A percentile compares a stretch with the other conserved stretches of the same genome.
Evolutionary conservation across 352 stramenopile genomes (phyloP).

Genomic region (Pythium utonaiense): DNA sequence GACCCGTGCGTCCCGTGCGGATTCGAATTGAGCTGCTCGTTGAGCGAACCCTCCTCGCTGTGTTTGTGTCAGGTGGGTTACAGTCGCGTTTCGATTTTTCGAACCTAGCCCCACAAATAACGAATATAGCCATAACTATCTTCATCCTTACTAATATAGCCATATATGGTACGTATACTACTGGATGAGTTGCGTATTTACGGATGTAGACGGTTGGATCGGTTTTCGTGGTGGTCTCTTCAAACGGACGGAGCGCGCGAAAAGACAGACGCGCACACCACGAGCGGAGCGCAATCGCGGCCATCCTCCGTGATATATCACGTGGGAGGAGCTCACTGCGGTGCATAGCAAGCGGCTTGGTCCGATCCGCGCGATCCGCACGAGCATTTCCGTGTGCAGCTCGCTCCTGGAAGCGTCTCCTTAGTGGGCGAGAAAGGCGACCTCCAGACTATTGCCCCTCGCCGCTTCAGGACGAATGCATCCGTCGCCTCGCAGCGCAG

Average conservation of each 20-base stretch:
- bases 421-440: not conserved
- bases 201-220: too few species aligned
- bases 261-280: slow-evolving; percentile 6
- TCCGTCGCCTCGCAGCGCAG: slow-evolving; percentile 1
- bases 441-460: too few species aligned
- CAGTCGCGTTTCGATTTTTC: slow-evolving; percentile 4
- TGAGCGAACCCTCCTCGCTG: not conserved
- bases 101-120: not conserved
- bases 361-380: not conserved
- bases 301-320: not conserved
- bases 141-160: not conserved
- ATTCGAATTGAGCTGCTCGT: slow-evolving; percentile 3
- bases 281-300: too few species aligned
- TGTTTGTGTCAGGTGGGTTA: slow-evolving; percentile 1
- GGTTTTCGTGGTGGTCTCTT: slow-evolving; percentile 10
- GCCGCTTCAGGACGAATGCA: too few species aligned
- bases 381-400: not conserved
- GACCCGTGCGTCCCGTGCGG: too few species aligned
- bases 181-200: too few species aligned
- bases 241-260: slow-evolving; percentile 18
- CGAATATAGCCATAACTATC: not conserved
- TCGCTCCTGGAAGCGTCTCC: not conserved
- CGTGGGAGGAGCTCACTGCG: not conserved
- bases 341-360: too few species aligned
- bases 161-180: not conserved